phyloP scores from a whole-genome alignment of 306 rosid species.

The Alnus glutinosa region DNA sequence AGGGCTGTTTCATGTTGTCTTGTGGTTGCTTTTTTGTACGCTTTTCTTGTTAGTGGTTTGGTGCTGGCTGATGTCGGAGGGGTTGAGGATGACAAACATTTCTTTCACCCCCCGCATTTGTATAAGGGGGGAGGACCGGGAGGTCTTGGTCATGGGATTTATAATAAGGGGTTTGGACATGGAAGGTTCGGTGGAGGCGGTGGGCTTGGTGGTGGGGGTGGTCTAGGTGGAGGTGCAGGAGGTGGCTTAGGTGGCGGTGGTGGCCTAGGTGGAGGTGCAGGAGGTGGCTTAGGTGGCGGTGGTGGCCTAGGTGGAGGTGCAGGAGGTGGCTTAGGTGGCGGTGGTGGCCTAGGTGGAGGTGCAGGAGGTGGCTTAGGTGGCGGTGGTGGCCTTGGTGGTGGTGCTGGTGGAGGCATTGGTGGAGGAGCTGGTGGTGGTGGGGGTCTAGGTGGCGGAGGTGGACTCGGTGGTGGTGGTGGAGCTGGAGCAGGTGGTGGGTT shows the following conservation, averaged over 20 bases:
- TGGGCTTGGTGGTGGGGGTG: conserved; percentile 30
- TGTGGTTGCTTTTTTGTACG: conserved; percentile 25
- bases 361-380: conserved; percentile 30
- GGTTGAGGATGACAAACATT: conserved; percentile 34
- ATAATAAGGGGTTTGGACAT: too few relatives aligned
- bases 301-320: conserved; percentile 20
- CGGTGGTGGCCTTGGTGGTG: conserved; percentile 26
- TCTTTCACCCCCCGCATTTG: conserved; percentile 28
- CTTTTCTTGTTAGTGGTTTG: conserved; percentile 25
- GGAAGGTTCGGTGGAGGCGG: conserved; percentile 14
- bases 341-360: conserved; percentile 7
- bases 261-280: conserved; percentile 28
- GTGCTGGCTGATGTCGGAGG: conserved; percentile 31
- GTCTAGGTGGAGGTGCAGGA: conserved; percentile 32
- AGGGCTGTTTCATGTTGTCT: conserved; percentile 17
- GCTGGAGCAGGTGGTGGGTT: conserved; percentile 18
- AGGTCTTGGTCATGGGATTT: conserved; percentile 16
- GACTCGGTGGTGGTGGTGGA: conserved; percentile 25
- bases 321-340: conserved; percentile 20
- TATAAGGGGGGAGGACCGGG: not conserved
- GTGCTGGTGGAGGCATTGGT: conserved; percentile 29
- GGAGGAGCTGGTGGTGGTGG: conserved; percentile 23
- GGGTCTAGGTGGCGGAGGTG: conserved; percentile 32
- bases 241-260: conserved; percentile 37
- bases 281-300: conserved; percentile 18